Conservation (phyloP, 768 basidiomycete genomes). For the Lentinula guzmanii region DNA sequence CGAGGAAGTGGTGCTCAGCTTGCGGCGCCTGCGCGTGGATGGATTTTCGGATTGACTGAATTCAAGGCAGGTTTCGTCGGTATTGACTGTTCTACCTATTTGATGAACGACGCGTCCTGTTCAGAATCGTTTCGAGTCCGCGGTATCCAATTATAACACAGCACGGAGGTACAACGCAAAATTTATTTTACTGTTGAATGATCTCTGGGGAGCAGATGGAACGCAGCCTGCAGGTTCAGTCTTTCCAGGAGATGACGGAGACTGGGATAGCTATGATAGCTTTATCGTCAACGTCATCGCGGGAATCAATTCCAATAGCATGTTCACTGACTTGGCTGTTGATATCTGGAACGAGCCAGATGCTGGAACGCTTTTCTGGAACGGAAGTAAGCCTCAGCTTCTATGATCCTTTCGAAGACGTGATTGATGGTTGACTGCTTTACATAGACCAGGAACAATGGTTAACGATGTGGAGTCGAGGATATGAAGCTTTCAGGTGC, state of each 20-base stretch:
- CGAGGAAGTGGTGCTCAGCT: conserved; percentile 16
- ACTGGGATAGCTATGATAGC: conserved; percentile 10
- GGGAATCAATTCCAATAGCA: conserved; percentile 17
- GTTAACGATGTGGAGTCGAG: conserved; percentile 12
- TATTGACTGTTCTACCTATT: background rate
- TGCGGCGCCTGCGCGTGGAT: conserved; percentile 6
- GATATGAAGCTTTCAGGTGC: conserved; percentile 11
- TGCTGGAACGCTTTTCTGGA: conserved; percentile 12
- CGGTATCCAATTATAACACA: conserved; percentile 15
- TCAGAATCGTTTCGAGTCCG: conserved; percentile 14
- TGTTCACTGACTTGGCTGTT: conserved; percentile 12
- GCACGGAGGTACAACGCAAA: conserved; percentile 13
- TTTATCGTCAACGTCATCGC: conserved; percentile 13
- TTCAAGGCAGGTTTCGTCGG: conserved; percentile 5
- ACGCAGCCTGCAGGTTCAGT: conserved; percentile 13
- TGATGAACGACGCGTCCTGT: background rate
- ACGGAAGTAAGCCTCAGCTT: conserved; percentile 7
- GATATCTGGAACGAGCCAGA: conserved; percentile 18
- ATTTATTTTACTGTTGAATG: conserved; percentile 17
- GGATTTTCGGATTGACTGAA: conserved; percentile 13
- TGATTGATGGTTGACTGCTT: background rate
- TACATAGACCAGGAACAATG: conserved; percentile 12
- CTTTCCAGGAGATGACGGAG: conserved; percentile 12
- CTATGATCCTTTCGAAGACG: background rate
- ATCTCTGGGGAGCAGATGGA: conserved; percentile 16